phyloP scores from a whole-genome alignment of 805 yeast species.

The Lachancea thermotolerans region DNA sequence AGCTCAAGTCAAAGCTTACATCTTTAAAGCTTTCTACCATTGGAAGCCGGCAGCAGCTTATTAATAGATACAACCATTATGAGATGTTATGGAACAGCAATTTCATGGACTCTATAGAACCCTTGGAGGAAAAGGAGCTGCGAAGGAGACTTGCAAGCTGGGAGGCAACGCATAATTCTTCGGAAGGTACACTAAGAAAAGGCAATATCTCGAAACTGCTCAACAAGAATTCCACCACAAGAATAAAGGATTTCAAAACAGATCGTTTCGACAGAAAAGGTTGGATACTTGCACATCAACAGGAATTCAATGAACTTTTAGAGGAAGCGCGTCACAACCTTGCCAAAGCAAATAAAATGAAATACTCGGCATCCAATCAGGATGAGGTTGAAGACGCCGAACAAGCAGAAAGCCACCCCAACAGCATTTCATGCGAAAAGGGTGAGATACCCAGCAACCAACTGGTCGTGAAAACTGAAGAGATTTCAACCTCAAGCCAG shows the following conservation, averaged over 20 bases:
- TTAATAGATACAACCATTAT: conserved; percentile 69
- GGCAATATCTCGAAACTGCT: conserved; percentile 19
- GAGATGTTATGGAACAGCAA: conserved; percentile 76
- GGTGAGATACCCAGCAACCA: conserved; percentile 1
- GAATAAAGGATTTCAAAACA: conserved; percentile 32
- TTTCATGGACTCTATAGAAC: conserved; percentile 56
- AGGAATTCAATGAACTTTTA: conserved; percentile 36
- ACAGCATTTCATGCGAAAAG: neutral
- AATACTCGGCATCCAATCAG: neutral
- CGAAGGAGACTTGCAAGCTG: conserved; percentile 54
- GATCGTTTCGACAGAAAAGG: conserved; percentile 41
- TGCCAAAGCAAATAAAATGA: conserved; percentile 7
- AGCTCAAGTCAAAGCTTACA: conserved; percentile 53
- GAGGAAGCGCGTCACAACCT: conserved; percentile 33
- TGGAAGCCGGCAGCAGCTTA: conserved; percentile 61
- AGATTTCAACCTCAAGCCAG: neutral
- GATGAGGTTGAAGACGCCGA: neutral
- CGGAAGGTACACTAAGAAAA: conserved; percentile 17
- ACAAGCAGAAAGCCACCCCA: neutral
- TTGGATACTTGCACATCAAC: conserved; percentile 37
- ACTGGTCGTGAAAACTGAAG: neutral
- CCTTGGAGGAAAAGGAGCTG: conserved; percentile 50
- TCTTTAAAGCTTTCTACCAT: conserved; percentile 48
- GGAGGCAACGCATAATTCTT: conserved; percentile 42
- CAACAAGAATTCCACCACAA: conserved; percentile 36